Evolutionary conservation across 2,329 filamentous ascomycete species (phyloP).

Genomic region (Colletotrichum godetiae): DNA sequence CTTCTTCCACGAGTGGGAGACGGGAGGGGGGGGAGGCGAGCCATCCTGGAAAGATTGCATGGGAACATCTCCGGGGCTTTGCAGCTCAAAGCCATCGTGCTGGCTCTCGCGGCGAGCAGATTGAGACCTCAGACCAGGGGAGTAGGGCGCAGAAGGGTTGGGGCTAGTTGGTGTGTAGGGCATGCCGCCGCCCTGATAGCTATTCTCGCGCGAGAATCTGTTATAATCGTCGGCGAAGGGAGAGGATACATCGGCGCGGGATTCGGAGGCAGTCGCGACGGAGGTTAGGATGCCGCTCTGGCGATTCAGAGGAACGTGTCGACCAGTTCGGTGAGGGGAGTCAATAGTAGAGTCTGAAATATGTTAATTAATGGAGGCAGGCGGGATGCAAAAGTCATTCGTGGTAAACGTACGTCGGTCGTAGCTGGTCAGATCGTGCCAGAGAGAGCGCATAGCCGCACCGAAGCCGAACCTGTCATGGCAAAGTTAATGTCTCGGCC

Average conservation of each 20-base stretch:
- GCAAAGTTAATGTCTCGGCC: conserved; percentile 35
- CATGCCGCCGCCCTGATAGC: conserved; percentile 71
- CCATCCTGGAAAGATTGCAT: conserved; percentile 98
- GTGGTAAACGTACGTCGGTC: conserved; percentile 67
- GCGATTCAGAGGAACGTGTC: conserved; percentile 89
- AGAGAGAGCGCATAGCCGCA: conserved; percentile 87
- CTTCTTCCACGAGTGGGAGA: conserved; percentile 90
- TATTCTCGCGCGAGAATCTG: conserved; percentile 52
- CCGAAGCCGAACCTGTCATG: conserved; percentile 71
- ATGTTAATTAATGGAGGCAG: conserved; percentile 33
- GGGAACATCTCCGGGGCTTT: conserved; percentile 84
- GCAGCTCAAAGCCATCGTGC: conserved; percentile 75
- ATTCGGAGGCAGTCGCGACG: conserved; percentile 89
- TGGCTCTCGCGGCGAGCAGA: conserved; percentile 74
- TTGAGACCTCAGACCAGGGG: conserved; percentile 87
- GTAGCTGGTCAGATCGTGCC: conserved; percentile 88
- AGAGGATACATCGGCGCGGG: conserved; percentile 83
- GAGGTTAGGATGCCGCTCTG: conserved; percentile 86
- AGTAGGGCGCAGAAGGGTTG: conserved; percentile 78
- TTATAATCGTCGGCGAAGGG: conserved; percentile 78
- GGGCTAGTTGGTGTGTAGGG: conserved; percentile 61
- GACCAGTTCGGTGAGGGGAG: conserved; percentile 90
- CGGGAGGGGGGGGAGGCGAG: conserved; percentile 87
- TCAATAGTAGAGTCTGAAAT: conserved; percentile 87
- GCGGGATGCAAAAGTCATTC: conserved; percentile 10